A percentile compares a stretch with the other conserved stretches of the same genome.
Evolutionary conservation across 345 rosid genomes (phyloP).

Genomic region (Hibiscus mutabilis): DNA sequence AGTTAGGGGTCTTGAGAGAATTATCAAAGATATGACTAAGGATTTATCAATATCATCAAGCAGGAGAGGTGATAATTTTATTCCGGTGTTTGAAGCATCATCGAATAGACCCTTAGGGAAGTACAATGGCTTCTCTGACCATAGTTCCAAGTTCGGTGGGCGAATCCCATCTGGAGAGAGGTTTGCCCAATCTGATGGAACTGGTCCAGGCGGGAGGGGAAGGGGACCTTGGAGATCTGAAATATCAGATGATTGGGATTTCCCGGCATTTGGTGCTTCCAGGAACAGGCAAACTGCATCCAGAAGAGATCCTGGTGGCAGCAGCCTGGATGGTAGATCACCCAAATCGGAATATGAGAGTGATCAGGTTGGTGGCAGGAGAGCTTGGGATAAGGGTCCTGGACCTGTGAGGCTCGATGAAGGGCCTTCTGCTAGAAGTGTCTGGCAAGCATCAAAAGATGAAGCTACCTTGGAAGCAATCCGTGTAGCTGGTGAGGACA

Average conservation of each 20-base stretch:
- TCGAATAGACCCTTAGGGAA: conserved; percentile 50
- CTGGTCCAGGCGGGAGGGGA: conserved; percentile 51
- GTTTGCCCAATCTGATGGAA: conserved; percentile 63
- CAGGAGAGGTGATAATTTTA: conserved; percentile 53
- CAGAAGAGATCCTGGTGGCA: conserved; percentile 52
- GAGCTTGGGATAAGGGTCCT: conserved; percentile 78
- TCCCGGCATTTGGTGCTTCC: conserved; percentile 55
- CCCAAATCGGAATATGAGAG: conserved; percentile 66
- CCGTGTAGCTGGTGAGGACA: conserved; percentile 95
- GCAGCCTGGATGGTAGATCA: conserved; percentile 46
- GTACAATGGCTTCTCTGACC: conserved; percentile 67
- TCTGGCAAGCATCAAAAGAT: conserved; percentile 99
- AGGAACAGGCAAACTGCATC: conserved; percentile 61
- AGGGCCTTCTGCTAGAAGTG: conserved; percentile 99
- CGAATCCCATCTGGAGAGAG: conserved; percentile 69
- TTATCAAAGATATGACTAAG: conserved; percentile 88
- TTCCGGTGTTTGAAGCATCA: conserved; percentile 60
- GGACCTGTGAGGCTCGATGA: conserved; percentile 80
- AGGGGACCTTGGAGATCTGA: conserved; percentile 80
- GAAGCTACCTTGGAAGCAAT: conserved; percentile 99
- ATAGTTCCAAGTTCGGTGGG: conserved; percentile 54
- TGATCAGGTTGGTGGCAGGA: conserved; percentile 65
- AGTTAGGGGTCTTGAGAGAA: conserved; percentile 94
- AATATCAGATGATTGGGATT: conserved; percentile 64
- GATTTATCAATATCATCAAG: conserved; percentile 85